Conservation (phyloP, 768 basidiomycete genomes). For the Terana coerulea region DNA sequence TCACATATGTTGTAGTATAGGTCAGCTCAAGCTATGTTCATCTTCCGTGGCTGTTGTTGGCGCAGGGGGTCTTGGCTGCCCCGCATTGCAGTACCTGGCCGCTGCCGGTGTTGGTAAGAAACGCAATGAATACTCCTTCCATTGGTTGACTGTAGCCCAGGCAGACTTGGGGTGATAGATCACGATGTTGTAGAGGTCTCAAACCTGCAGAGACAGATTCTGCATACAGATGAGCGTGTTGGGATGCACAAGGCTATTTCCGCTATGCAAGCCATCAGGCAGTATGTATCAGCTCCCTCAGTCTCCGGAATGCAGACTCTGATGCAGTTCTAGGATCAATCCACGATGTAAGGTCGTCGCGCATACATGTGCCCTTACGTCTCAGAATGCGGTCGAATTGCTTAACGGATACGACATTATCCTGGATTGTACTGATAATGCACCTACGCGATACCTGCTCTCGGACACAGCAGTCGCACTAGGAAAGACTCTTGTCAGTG, state of each 20-base stretch:
- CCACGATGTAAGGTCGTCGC: constrained; percentile 59
- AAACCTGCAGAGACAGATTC: constrained; percentile 91
- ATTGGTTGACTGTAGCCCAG: constrained; percentile 34
- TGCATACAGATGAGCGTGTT: constrained; percentile 70
- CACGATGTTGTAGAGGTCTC: constrained; percentile 85
- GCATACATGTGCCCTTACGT: constrained; percentile 47
- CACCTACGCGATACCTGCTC: constrained; percentile 87
- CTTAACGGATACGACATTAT: constrained; percentile 68
- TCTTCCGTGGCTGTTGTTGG: constrained; percentile 86
- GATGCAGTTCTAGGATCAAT: constrained; percentile 55
- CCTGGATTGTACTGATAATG: constrained; percentile 94
- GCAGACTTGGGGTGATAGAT: constrained; percentile 82
- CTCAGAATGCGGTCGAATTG: constrained; percentile 61
- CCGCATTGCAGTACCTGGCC: constrained; percentile 90
- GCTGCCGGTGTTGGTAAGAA: constrained; percentile 85
- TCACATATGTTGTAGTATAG: constrained; percentile 34
- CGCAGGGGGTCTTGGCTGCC: constrained; percentile 95
- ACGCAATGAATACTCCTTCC: no score
- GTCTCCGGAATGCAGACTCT: background rate
- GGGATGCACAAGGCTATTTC: constrained; percentile 82
- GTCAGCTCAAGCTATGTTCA: constrained; percentile 75
- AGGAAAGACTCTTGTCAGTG: constrained; percentile 82
- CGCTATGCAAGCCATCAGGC: constrained; percentile 63
- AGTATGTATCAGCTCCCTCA: constrained; percentile 37
- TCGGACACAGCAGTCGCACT: constrained; percentile 80